These are phyloP conservation scores for Penicillium nucicola DNA, from an alignment of 495 filamentous ascomycete species.

Conservation along the genomic window DNA sequence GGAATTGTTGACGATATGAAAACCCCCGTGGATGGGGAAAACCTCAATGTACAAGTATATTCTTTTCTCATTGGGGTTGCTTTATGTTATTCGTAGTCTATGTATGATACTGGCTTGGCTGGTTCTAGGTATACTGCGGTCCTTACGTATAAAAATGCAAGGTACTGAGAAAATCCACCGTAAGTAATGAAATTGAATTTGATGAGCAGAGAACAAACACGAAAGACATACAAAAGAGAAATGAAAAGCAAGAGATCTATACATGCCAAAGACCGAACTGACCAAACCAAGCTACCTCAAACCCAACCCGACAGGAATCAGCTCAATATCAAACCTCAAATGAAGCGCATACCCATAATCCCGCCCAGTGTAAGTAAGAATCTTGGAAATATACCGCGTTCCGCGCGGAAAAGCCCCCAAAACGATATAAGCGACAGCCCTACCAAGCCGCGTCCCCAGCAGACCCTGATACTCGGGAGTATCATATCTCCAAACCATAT, in stretches of 20 bases:
- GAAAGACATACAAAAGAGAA: no score
- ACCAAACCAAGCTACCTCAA: neutral
- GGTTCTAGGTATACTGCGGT: no score
- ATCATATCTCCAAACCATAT: neutral
- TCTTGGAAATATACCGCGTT: slow-evolving; percentile 1
- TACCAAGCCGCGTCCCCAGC: neutral
- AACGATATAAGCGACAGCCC: neutral
- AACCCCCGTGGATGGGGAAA: neutral
- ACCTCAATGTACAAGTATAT: slow-evolving; percentile 7
- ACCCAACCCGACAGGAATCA: neutral
- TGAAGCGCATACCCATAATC: neutral
- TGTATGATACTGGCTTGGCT: neutral
- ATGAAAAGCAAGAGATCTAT: no score
- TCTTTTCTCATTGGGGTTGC: neutral
- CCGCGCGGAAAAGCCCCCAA: neutral
- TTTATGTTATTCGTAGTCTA: neutral
- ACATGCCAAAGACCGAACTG: neutral
- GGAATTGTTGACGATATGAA: neutral
- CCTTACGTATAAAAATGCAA: no score
- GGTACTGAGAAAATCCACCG: no score
- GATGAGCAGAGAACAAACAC: no score
- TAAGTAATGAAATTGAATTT: no score
- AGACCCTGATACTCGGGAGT: slow-evolving; percentile 1
- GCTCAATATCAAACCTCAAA: slow-evolving; percentile 2
- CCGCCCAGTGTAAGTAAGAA: neutral